These are phyloP conservation scores for Plasmodium inui DNA, from an alignment of 169 alveolate species.

Conservation along the genomic window DNA sequence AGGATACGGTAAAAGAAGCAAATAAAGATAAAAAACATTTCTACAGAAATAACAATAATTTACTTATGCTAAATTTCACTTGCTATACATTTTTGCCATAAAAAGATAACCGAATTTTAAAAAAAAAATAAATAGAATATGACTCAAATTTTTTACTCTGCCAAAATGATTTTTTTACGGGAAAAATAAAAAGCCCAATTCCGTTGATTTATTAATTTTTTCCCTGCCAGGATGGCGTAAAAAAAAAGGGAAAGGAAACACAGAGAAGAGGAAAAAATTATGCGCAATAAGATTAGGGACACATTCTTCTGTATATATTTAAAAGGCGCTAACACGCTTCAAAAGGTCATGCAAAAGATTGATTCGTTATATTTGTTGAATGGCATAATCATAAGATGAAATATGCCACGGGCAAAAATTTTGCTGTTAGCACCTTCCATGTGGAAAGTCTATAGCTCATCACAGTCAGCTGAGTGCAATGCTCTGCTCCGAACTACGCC, in stretches of 20 bases:
- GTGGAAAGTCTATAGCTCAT: constrained; percentile 95
- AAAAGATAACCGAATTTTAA: neutral
- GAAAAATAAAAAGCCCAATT: too few relatives aligned
- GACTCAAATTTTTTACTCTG: too few relatives aligned
- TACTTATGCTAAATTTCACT: neutral
- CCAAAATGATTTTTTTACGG: too few relatives aligned
- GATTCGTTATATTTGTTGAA: constrained; percentile 27
- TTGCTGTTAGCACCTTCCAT: constrained; percentile 95
- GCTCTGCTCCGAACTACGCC: constrained; percentile 97
- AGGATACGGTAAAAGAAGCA: neutral
- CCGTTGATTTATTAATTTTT: too few relatives aligned
- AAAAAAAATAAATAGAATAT: too few relatives aligned
- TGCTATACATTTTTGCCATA: neutral
- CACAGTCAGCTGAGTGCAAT: constrained; percentile 97
- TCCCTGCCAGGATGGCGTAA: neutral
- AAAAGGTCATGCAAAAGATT: neutral
- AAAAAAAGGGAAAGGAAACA: neutral
- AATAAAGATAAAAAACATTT: too few relatives aligned
- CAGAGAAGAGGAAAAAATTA: neutral
- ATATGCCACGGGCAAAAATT: constrained; percentile 94
- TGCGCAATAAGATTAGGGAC: neutral
- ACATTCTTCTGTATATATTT: too few relatives aligned
- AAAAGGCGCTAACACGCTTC: neutral
- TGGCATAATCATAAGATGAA: constrained; percentile 79
- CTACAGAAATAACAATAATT: neutral